phyloP scores from a whole-genome alignment of 2,329 filamentous ascomycete genomes.

The Ceratocystis destructans region DNA sequence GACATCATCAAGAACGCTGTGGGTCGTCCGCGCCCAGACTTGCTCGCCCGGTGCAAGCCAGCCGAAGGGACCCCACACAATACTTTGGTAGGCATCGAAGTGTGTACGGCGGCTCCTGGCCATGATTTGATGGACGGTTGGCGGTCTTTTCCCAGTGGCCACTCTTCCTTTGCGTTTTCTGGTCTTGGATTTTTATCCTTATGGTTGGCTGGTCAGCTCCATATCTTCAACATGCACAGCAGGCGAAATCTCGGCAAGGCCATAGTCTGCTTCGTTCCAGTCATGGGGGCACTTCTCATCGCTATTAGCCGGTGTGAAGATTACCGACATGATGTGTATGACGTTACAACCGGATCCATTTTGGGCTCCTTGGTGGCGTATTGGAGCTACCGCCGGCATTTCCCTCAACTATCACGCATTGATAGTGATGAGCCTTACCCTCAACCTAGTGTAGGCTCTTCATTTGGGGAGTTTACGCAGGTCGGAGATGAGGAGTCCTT shows the following conservation, averaged over 20 bases:
- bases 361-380: slow-evolving; percentile 48
- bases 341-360: slow-evolving; percentile 48
- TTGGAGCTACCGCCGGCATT: slow-evolving; percentile 54
- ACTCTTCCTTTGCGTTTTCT: slow-evolving; percentile 65
- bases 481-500: slow-evolving; percentile 43
- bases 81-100: slow-evolving; percentile 46
- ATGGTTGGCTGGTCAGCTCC: slow-evolving; percentile 54
- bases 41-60: slow-evolving; percentile 68
- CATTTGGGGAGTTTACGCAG: slow-evolving; percentile 29
- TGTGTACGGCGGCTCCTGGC: slow-evolving; percentile 58
- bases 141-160: slow-evolving; percentile 70
- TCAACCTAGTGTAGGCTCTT: slow-evolving; percentile 29
- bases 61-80: slow-evolving; percentile 33
- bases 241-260: slow-evolving; percentile 42
- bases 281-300: slow-evolving; percentile 52
- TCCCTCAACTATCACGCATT: slow-evolving; percentile 39
- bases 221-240: slow-evolving; percentile 36
- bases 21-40: slow-evolving; percentile 53
- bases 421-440: slow-evolving; percentile 46
- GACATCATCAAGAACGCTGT: slow-evolving; percentile 85
- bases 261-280: slow-evolving; percentile 42
- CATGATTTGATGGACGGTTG: slow-evolving; percentile 68
- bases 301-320: slow-evolving; percentile 56
- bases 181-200: slow-evolving; percentile 62
- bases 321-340: slow-evolving; percentile 58